Evolutionary conservation across 345 rosid species (phyloP), one percentile per base, ranked within the genome.

Genomic region (Boechera stricta): DNA sequence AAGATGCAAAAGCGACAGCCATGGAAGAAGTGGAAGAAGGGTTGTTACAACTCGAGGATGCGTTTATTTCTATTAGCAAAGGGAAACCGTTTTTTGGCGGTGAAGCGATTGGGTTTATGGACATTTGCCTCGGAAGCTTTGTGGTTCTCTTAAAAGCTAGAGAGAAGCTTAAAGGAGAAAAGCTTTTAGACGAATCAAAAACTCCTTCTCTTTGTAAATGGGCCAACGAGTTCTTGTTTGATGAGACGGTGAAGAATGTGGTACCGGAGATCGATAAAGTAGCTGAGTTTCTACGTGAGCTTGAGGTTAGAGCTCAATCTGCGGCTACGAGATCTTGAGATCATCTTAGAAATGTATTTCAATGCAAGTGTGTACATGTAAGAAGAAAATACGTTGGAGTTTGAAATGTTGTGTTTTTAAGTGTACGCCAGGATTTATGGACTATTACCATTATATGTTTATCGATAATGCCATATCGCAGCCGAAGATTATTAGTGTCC

Each of bases 11-110:
- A 78, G 80, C 62, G 1, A 85, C 84, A 9, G 66, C 73, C 5
- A 29, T 81, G 10, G 67, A 70, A 29, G 75, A 82, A 72, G 42
- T 84, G 6, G 71, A 7, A 0, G 87, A 84, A 78, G 89, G 88
- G 7, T 3, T 93, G 21, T 47, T 7, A 28, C 60, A 65, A 53
- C 60, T 93, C 38, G 91, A 91, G 76, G 90, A 82, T 3, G 91
- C 85, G 0, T 89, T 75, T 66, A 32, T 18, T 21, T 77, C 81
- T 51, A 53, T 80, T 48, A 84, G 94, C 87, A 82, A 90, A 71
- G 98, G 94, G 18, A 85, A 83, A 61, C 48, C 82, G 0, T 92
- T 86, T 84, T 92, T 92, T 35, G 89, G 96, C 1, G 97, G 92
- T 55, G 87, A 84, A 64, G 31, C 59, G 12, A 85, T 92, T 2